phyloP scores from a whole-genome alignment of 75 land plant genomes.

The Selaginella tamariscina region DNA sequence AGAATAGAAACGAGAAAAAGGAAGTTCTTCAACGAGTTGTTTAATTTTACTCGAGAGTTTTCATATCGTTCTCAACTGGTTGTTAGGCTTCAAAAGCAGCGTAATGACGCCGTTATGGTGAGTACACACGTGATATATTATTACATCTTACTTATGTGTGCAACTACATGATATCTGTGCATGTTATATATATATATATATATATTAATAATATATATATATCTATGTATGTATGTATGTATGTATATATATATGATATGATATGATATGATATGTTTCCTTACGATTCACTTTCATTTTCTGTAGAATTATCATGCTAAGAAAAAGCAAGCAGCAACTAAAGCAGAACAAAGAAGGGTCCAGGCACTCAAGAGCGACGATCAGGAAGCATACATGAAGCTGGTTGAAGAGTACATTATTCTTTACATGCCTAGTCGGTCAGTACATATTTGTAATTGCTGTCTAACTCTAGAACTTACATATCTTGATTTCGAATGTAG shows the following conservation, averaged over 20 bases:
- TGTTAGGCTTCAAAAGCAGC: constrained; percentile 63
- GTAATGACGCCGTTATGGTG: constrained; percentile 77
- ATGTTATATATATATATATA: too few species aligned
- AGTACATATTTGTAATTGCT: too few species aligned
- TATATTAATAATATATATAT: not conserved
- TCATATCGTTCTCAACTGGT: constrained; percentile 56
- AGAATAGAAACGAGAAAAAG: constrained; percentile 60
- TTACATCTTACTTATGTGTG: constrained; percentile 17
- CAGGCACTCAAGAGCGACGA: constrained; percentile 96
- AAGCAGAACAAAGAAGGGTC: constrained; percentile 72
- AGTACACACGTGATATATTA: not conserved
- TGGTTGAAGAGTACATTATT: constrained; percentile 99
- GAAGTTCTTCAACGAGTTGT: constrained; percentile 79
- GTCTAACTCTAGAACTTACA: too few species aligned
- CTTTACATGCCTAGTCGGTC: too few species aligned
- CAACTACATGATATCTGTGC: too few species aligned
- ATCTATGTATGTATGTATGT: not conserved
- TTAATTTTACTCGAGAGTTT: constrained; percentile 69
- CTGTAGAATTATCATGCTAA: constrained; percentile 83
- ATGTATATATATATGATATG: not conserved
- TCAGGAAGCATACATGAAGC: constrained; percentile 94
- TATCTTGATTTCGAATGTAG: too few species aligned
- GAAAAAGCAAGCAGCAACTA: constrained; percentile 79
- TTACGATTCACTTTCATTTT: not conserved
- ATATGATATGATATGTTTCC: not conserved